phyloP scores from a whole-genome alignment of 2,329 filamentous ascomycete species.

The Stenocarpella maydis region DNA sequence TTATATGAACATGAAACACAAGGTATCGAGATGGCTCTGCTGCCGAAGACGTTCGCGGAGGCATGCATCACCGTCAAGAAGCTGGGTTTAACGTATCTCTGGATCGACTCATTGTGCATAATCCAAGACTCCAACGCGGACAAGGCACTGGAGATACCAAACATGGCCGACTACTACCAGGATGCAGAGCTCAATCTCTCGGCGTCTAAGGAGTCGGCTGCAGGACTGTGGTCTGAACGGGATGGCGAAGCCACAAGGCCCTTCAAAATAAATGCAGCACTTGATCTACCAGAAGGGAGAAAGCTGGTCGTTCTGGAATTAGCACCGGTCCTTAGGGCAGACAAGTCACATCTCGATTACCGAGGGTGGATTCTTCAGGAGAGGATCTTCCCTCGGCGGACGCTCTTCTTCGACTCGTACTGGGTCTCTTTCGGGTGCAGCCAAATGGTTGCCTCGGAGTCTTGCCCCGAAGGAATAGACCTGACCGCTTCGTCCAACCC shows the following conservation, averaged over 20 bases:
- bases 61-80: constrained; percentile 8
- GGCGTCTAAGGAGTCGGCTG: not conserved
- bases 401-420: constrained; percentile 11
- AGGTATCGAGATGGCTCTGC: not conserved
- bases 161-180: constrained; percentile 29
- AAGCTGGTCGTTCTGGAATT: not conserved
- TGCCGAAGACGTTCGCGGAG: constrained; percentile 15
- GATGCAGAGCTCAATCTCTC: constrained; percentile 15
- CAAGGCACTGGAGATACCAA: constrained; percentile 16
- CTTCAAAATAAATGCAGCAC: not conserved
- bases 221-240: constrained; percentile 20
- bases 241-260: not conserved
- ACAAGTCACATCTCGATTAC: constrained; percentile 26
- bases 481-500: not conserved
- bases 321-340: constrained; percentile 1
- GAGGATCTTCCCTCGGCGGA: constrained; percentile 16
- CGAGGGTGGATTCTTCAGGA: constrained; percentile 22
- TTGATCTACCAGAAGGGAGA: not conserved
- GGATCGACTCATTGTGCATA: constrained; percentile 30
- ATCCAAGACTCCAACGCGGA: constrained; percentile 24
- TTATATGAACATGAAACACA: not conserved
- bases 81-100: constrained; percentile 18
- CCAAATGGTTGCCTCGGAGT: constrained; percentile 16
- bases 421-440: constrained; percentile 24
- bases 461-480: not conserved